These are phyloP conservation scores for Diddensiella caesifluorescens DNA, from an alignment of 805 yeast genomes.

Conservation along the genomic window DNA sequence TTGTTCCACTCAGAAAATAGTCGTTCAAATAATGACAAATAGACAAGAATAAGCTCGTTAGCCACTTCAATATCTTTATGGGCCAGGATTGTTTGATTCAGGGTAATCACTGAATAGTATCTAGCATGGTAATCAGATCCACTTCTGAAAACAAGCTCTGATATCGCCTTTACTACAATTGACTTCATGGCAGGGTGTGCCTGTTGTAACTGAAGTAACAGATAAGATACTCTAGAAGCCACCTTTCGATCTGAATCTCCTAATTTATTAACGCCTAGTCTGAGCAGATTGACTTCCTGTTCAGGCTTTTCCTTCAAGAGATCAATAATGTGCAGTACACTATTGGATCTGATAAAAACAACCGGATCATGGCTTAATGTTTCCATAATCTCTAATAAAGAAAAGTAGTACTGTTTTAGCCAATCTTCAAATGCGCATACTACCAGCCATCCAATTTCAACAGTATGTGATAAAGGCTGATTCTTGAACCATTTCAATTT, in stretches of 20 bases:
- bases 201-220: constrained; percentile 73
- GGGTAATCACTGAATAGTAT: constrained; percentile 80
- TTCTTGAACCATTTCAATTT: constrained; percentile 75
- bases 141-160: constrained; percentile 72
- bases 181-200: constrained; percentile 94
- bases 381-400: constrained; percentile 72
- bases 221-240: constrained; percentile 80
- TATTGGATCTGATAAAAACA: constrained; percentile 75
- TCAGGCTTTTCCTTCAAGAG: constrained; percentile 84
- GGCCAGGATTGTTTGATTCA: constrained; percentile 88
- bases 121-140: constrained; percentile 76
- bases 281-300: constrained; percentile 86
- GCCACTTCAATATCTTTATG: constrained; percentile 75
- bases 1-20: constrained; percentile 64
- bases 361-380: constrained; percentile 82
- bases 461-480: constrained; percentile 48
- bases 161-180: constrained; percentile 69
- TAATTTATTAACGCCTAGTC: constrained; percentile 85
- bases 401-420: constrained; percentile 69
- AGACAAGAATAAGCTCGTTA: constrained; percentile 73
- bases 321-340: constrained; percentile 71
- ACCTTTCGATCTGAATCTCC: constrained; percentile 93
- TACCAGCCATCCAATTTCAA: constrained; percentile 55
- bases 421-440: constrained; percentile 85
- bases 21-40: constrained; percentile 82